phyloP scores from a whole-genome alignment of 352 stramenopile genomes.

The Pythium pyrilobum region DNA sequence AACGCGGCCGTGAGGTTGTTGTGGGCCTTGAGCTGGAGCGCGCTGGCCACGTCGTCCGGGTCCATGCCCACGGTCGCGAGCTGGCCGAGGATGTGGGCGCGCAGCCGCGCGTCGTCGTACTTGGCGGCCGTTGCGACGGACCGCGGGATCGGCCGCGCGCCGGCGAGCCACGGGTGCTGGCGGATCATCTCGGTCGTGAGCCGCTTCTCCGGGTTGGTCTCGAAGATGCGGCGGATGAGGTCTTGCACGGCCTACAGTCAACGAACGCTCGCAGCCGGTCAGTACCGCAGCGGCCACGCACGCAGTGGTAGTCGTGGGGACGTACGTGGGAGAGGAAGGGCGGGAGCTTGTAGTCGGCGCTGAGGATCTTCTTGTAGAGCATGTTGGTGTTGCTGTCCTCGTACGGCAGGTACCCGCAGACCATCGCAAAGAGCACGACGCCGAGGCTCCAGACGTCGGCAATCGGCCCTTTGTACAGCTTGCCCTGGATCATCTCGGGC shows the following conservation, averaged over 20 bases:
- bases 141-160: constrained; percentile 8
- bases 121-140: constrained; percentile 19
- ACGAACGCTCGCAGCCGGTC: no score
- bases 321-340: constrained; percentile 62
- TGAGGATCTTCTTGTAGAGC: constrained; percentile 93
- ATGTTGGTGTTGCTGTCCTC: constrained; percentile 89
- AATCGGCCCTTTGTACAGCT: constrained; percentile 73
- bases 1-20: constrained; percentile 75
- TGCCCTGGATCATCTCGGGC: constrained; percentile 90
- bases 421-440: constrained; percentile 91
- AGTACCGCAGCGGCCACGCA: no score
- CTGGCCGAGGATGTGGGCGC: constrained; percentile 44
- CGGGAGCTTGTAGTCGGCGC: constrained; percentile 79
- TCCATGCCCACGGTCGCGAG: constrained; percentile 48
- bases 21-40: constrained; percentile 44
- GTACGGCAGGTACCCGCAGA: constrained; percentile 90
- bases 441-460: constrained; percentile 91
- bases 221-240: constrained; percentile 78
- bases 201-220: constrained; percentile 78
- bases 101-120: constrained; percentile 20
- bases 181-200: constrained; percentile 71
- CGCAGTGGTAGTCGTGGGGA: not conserved
- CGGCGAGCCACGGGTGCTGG: constrained; percentile 74
- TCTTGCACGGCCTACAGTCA: constrained; percentile 50
- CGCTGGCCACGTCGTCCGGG: constrained; percentile 27